Base-by-base conservation (phyloP, 352 stramenopile species). In the Phytophthora colocasiae region DNA sequence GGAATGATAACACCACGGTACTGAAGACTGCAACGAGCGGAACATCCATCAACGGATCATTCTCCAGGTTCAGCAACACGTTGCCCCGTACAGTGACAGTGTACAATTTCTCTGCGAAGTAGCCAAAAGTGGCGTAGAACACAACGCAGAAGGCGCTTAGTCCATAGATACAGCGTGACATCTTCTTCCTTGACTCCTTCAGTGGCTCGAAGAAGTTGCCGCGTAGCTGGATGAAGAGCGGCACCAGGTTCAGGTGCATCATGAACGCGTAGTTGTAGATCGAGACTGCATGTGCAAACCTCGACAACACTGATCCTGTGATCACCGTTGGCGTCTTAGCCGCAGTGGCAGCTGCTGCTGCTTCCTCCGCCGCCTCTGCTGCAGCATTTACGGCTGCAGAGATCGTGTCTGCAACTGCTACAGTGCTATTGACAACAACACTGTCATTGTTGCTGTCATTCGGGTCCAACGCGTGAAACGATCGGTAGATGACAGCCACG, bases 201-300 rank as follows among this genome's bases (percentile, higher is more conserved):
- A 90, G 61, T 17, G 80, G 75, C 55, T 92, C 80, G 2, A 70
- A 72, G 32, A 84, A 89, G 51, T 68, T 85, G 32, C 81, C 81
- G 6, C 84, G 84, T 17, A 91, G 59, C 49, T 90, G 78, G 45
- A 89, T 82, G 58, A 91, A 93, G 12, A 93, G 69, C 66, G 86
- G 84, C 19, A 93, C 60, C 14, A 95, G 63, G 61, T 95, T 95
- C 58, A 95, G 56, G 24, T 95, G 86, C 79, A 91, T 89, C 83
- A 93, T 91, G 67, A 93, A 95, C n/a, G 83, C 83, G 58, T 90
- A 93, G 58, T 86, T 93, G 76, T 87, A 93, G 68, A 95, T 89
- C 19, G 82, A 91, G 40, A 91, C 66, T 3, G 78, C 66, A 56
- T 90, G 80, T 12, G 80, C 58, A 44, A 83, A 75, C 7, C 81